Evolutionary conservation across 768 basidiomycete genomes (phyloP).

Genomic region (Myochromella boudieri): DNA sequence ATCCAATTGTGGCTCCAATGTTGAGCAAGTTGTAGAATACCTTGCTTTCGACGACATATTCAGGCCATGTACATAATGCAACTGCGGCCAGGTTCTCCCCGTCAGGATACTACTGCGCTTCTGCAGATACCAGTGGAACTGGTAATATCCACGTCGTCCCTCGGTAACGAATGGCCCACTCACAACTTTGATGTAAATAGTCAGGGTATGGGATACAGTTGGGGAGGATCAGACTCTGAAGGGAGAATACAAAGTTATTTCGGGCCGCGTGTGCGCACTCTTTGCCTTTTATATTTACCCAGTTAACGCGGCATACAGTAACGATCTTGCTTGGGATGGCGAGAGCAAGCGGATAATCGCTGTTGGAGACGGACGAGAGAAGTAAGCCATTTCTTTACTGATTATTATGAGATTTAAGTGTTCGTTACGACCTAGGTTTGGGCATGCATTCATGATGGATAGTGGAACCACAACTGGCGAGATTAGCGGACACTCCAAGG

Average conservation of each 20-base stretch:
- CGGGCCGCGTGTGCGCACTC: slow-evolving; percentile 65
- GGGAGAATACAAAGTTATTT: slow-evolving; percentile 74
- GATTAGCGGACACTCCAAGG: slow-evolving; percentile 89
- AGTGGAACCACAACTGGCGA: slow-evolving; percentile 85
- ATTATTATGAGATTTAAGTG: neutral
- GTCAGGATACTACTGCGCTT: slow-evolving; percentile 94
- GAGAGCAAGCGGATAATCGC: slow-evolving; percentile 96
- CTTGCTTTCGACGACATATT: slow-evolving; percentile 60
- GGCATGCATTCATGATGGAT: slow-evolving; percentile 81
- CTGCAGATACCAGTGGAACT: slow-evolving; percentile 79
- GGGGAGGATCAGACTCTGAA: slow-evolving; percentile 84
- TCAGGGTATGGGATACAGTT: slow-evolving; percentile 91
- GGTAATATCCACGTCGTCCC: slow-evolving; percentile 45
- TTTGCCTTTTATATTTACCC: neutral
- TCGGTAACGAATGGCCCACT: neutral
- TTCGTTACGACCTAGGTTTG: slow-evolving; percentile 55
- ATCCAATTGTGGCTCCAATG: neutral
- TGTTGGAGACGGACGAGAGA: slow-evolving; percentile 90
- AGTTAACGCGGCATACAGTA: slow-evolving; percentile 42
- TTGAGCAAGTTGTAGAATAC: slow-evolving; percentile 56
- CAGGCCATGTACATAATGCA: slow-evolving; percentile 79
- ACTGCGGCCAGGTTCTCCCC: slow-evolving; percentile 92
- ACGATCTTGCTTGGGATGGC: slow-evolving; percentile 95
- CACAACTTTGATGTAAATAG: slow-evolving; percentile 31
- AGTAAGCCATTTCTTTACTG: slow-evolving; percentile 46